Conservation (phyloP, 2,329 filamentous ascomycete species). For the Colletotrichum eleusines region DNA sequence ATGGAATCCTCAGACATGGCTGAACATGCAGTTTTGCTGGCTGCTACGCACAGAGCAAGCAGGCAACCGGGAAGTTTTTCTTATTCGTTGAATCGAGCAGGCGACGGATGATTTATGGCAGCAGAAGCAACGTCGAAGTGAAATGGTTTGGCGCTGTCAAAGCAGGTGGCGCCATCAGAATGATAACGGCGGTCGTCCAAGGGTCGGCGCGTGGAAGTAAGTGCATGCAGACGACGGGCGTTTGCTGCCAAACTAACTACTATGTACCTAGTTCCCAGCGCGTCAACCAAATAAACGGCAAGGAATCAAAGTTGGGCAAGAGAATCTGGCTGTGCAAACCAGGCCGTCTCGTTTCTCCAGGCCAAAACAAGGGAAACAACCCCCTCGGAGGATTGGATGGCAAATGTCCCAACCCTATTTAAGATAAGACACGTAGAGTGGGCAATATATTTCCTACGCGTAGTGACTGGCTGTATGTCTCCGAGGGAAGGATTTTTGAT, state of each 20-base stretch:
- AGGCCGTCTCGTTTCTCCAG: not conserved
- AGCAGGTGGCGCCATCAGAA: not conserved
- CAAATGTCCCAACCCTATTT: not conserved
- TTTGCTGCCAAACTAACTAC: not conserved
- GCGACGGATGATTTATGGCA: not conserved
- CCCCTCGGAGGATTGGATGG: not conserved
- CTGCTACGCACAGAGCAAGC: not conserved
- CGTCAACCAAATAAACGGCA: not conserved
- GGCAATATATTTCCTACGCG: conserved; percentile 27
- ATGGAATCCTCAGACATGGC: not conserved
- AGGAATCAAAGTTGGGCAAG: not conserved
- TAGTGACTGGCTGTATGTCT: not conserved
- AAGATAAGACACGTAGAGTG: conserved; percentile 1
- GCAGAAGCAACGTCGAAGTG: conserved; percentile 8
- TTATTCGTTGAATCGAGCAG: not conserved
- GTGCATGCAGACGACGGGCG: conserved; percentile 7
- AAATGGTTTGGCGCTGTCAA: conserved; percentile 12
- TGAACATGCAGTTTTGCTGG: not conserved
- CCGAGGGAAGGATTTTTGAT: not conserved
- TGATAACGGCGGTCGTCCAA: not conserved
- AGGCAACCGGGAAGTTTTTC: not conserved
- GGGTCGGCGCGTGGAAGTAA: conserved; percentile 4
- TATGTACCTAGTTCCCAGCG: not conserved
- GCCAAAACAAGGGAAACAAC: not conserved
- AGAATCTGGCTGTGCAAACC: not conserved